phyloP scores from a whole-genome alignment of 805 yeast species.

The Wickerhamomyces chambardii region DNA sequence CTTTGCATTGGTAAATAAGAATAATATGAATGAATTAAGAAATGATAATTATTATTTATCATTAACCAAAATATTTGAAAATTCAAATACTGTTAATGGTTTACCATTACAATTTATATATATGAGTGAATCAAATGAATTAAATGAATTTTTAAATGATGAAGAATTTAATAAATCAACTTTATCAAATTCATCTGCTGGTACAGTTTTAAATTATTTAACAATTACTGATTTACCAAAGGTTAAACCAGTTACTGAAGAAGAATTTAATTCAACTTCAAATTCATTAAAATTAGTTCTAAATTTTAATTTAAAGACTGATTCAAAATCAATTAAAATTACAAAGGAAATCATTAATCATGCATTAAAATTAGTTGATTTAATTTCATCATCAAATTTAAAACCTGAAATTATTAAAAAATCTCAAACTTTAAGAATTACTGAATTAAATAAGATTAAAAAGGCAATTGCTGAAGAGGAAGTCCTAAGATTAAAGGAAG shows the following conservation, averaged over 20 bases:
- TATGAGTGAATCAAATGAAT: conserved; percentile 84
- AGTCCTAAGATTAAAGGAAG: conserved; percentile 61
- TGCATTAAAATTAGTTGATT: conserved; percentile 51
- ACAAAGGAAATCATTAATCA: conserved; percentile 42
- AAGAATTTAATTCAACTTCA: conserved; percentile 45
- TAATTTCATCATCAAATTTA: conserved; percentile 40
- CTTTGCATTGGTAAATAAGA: conserved; percentile 78
- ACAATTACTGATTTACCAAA: conserved; percentile 79
- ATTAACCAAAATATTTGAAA: conserved; percentile 74
- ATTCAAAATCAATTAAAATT: conserved; percentile 38
- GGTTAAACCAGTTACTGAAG: conserved; percentile 56
- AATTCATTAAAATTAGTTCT: conserved; percentile 38
- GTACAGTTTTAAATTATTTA: conserved; percentile 50
- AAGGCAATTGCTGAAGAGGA: conserved; percentile 58
- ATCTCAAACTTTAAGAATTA: conserved; percentile 68
- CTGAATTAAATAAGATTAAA: conserved; percentile 59
- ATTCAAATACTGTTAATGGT: conserved; percentile 34
- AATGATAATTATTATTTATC: conserved; percentile 74
- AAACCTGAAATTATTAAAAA: conserved; percentile 73
- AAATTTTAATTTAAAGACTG: conserved; percentile 42
- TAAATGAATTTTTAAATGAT: conserved; percentile 56
- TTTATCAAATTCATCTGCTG: conserved; percentile 29
- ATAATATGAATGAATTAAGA: conserved; percentile 70
- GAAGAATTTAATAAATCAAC: conserved; percentile 32
- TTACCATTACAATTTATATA: conserved; percentile 72